These are phyloP conservation scores for Umbelopsis sp. DNA, from an alignment of 371 early-diverging fungal species.

Conservation along the genomic window DNA sequence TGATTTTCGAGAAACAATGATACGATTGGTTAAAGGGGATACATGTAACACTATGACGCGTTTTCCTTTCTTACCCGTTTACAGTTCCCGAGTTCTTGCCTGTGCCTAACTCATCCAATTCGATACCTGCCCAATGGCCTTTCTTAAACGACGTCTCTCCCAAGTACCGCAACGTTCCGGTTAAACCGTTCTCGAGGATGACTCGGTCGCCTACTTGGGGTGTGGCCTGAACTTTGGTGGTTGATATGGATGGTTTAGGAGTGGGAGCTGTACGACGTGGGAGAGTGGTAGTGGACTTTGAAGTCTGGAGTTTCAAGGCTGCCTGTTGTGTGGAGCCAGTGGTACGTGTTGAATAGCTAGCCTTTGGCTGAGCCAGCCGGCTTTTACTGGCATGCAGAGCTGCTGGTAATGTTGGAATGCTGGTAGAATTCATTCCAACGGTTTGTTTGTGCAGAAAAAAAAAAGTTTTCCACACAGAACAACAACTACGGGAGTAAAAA, in stretches of 20 bases:
- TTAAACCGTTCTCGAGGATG: constrained; percentile 55
- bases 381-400: not conserved
- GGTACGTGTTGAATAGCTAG: constrained; percentile 2
- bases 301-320: not conserved
- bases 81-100: constrained; percentile 87
- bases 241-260: constrained; percentile 7
- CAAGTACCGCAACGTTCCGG: constrained; percentile 66
- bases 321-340: not conserved
- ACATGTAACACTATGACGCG: too few species aligned
- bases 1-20: not conserved
- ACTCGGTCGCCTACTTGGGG: constrained; percentile 57
- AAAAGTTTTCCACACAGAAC: too few species aligned
- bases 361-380: not conserved
- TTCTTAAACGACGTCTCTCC: constrained; percentile 68
- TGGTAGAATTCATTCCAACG: constrained; percentile 7
- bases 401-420: constrained; percentile 11
- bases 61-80: constrained; percentile 54
- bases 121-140: constrained; percentile 84
- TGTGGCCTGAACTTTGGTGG: constrained; percentile 1
- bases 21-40: too few species aligned
- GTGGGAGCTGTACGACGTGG: constrained; percentile 13
- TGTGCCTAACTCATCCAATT: constrained; percentile 69
- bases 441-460: not conserved
- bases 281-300: constrained; percentile 17
- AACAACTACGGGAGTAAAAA: too few species aligned